A percentile compares a stretch with the other conserved stretches of the same genome.
Conservation (phyloP, 2,329 filamentous ascomycete genomes). For the Penicillium freii region DNA sequence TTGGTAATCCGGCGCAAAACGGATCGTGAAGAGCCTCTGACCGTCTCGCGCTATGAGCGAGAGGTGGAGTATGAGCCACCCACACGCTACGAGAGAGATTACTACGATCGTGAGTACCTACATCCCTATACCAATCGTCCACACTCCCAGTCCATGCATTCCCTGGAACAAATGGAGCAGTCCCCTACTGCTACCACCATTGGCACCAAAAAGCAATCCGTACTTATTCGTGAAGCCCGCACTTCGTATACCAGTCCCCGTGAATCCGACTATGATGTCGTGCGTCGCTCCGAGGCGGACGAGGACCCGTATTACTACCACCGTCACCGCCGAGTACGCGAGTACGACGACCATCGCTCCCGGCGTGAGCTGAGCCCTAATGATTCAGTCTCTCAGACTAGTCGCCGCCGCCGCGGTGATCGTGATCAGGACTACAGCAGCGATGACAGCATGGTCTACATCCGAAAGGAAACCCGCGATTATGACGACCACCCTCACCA, state of each 20-base stretch:
- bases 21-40: constrained; percentile 45
- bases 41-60: constrained; percentile 51
- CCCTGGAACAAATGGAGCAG: constrained; percentile 49
- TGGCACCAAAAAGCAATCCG: constrained; percentile 47
- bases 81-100: constrained; percentile 43
- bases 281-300: constrained; percentile 57
- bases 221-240: constrained; percentile 57
- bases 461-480: constrained; percentile 51
- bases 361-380: constrained; percentile 50
- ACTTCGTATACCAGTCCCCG: constrained; percentile 49
- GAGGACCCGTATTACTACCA: constrained; percentile 63
- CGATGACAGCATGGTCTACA: constrained; percentile 62
- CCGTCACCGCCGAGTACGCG: constrained; percentile 55
- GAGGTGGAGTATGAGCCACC: constrained; percentile 45
- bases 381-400: constrained; percentile 54
- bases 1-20: constrained; percentile 46
- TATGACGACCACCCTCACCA: constrained; percentile 51
- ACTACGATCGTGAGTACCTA: constrained; percentile 45
- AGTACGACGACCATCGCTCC: constrained; percentile 51
- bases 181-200: constrained; percentile 51
- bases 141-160: constrained; percentile 55
- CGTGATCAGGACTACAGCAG: constrained; percentile 51
- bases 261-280: constrained; percentile 59
- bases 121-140: constrained; percentile 47
- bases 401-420: constrained; percentile 39